A percentile compares a stretch with the other conserved stretches of the same genome.
Conservation (phyloP, 768 basidiomycete genomes). For the Termitomyces sp. region DNA sequence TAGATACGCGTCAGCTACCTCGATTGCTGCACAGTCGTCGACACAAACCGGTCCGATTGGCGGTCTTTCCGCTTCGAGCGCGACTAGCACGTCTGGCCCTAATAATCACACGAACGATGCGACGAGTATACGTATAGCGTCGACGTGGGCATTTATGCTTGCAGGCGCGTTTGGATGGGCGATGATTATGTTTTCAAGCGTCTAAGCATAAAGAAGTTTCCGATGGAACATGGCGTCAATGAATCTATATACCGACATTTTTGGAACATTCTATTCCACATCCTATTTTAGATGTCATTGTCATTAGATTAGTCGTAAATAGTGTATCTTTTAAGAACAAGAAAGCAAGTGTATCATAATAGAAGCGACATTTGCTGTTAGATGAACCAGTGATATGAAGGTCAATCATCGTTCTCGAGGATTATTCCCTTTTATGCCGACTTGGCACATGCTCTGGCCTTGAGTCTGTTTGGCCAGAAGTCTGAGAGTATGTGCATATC, state of each 20-base stretch:
- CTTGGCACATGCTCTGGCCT: no score
- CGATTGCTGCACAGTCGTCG: slow-evolving; percentile 31
- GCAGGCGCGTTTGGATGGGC: background rate
- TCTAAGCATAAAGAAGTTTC: no score
- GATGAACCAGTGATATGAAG: no score
- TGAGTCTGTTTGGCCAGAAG: no score
- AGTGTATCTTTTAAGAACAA: no score
- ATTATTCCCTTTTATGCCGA: no score
- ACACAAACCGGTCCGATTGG: slow-evolving; percentile 39
- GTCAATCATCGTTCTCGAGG: no score
- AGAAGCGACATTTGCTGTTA: no score
- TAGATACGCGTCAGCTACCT: slow-evolving; percentile 42
- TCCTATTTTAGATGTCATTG: background rate
- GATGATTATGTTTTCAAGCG: background rate
- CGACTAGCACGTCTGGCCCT: background rate
- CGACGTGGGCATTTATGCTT: background rate
- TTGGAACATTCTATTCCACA: background rate
- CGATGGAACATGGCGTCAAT: no score
- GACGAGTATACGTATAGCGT: background rate
- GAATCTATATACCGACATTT: background rate
- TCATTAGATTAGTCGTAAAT: background rate
- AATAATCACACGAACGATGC: background rate
- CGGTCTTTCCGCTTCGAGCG: background rate
- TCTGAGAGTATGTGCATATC: no score
- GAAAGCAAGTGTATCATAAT: no score